Percentiles rank a stretch among this genome's conserved stretches.
Conservation (phyloP, 495 filamentous ascomycete genomes). For the Tuber calosporum region DNA sequence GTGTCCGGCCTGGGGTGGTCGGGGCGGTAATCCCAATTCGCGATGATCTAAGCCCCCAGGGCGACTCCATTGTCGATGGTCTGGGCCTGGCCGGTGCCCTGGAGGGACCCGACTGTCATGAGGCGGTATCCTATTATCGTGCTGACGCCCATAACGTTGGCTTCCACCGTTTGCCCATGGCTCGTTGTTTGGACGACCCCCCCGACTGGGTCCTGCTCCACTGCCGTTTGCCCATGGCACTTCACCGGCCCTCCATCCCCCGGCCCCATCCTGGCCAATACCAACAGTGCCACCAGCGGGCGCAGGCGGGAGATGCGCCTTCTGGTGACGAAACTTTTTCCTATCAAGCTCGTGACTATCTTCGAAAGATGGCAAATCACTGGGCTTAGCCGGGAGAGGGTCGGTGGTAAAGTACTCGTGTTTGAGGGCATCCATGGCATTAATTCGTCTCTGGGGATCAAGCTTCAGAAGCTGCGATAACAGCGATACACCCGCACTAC, state of each 20-base stretch:
- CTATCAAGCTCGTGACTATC: constrained; percentile 95
- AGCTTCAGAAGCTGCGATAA: constrained; percentile 76
- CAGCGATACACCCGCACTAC: constrained; percentile 63
- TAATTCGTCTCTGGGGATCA: constrained; percentile 79
- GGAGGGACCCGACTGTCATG: constrained; percentile 26
- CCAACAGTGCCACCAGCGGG: constrained; percentile 85
- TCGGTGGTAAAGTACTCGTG: constrained; percentile 80
- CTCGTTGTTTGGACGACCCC: constrained; percentile 43
- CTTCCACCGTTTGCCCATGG: constrained; percentile 45
- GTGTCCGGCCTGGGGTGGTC: constrained; percentile 35
- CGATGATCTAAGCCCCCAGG: constrained; percentile 24
- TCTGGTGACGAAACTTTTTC: constrained; percentile 73
- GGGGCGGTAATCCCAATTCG: constrained; percentile 42
- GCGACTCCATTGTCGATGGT: constrained; percentile 30
- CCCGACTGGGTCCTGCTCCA: constrained; percentile 42
- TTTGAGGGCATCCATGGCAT: constrained; percentile 86
- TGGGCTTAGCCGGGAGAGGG: constrained; percentile 71
- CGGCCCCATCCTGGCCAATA: constrained; percentile 58
- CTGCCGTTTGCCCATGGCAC: constrained; percentile 45
- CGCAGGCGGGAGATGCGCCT: constrained; percentile 72
- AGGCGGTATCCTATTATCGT: constrained; percentile 39
- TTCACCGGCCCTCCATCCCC: constrained; percentile 46
- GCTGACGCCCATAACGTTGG: constrained; percentile 42
- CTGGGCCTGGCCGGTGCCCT: constrained; percentile 26
- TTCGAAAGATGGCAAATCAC: constrained; percentile 78